Percentiles rank a stretch among this genome's conserved stretches.
phyloP scores from a whole-genome alignment of 2,329 filamentous ascomycete species.

The Mariannaea sp. region DNA sequence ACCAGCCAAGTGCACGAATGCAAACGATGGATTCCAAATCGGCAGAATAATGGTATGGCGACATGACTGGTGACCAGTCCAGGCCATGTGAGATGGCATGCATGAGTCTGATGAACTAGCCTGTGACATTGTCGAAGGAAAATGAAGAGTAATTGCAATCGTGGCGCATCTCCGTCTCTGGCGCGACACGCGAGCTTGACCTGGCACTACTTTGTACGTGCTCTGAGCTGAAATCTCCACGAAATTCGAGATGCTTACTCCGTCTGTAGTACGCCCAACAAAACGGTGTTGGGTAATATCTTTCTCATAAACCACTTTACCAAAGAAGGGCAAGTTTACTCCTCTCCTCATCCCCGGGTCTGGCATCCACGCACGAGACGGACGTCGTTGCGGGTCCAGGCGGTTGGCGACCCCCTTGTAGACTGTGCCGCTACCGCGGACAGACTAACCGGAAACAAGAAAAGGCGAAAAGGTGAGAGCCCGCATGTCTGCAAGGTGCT shows the following conservation, averaged over 20 bases:
- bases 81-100: background rate
- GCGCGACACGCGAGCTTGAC: too few species aligned
- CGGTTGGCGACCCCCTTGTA: slow-evolving; percentile 8
- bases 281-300: background rate
- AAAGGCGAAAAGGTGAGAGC: background rate
- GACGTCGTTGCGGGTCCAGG: slow-evolving; percentile 16
- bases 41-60: too few species aligned
- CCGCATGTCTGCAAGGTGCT: too few species aligned
- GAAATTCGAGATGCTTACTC: background rate
- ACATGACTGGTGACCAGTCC: background rate
- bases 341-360: background rate
- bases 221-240: too few species aligned
- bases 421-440: slow-evolving; percentile 6
- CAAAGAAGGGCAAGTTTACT: slow-evolving; percentile 1
- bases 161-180: too few species aligned
- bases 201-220: too few species aligned
- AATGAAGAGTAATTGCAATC: too few species aligned
- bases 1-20: too few species aligned
- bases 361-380: slow-evolving; percentile 7
- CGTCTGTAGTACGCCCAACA: too few species aligned
- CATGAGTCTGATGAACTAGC: background rate
- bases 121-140: slow-evolving; percentile 4
- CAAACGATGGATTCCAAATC: too few species aligned
- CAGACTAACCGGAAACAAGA: background rate
- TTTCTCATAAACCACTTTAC: background rate